Conservation (phyloP, 306 rosid species). For the Cicer judaicum region DNA sequence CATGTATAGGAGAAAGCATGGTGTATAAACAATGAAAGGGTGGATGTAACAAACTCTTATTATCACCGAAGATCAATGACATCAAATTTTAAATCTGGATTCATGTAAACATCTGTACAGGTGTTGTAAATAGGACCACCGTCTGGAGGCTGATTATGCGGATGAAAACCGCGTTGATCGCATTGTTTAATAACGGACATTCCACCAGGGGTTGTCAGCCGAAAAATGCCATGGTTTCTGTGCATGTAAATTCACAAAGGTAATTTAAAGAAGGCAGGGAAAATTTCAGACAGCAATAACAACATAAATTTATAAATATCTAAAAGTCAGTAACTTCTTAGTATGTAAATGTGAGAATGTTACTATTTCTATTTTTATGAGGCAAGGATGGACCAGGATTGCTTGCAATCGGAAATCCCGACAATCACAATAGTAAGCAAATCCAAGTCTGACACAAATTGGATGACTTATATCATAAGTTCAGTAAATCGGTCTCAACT, state of each 20-base stretch:
- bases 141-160: constrained; percentile 81
- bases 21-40: constrained; percentile 48
- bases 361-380: constrained; percentile 9
- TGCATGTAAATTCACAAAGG: constrained; percentile 32
- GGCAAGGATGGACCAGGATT: neutral
- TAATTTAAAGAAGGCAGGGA: neutral
- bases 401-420: too few species aligned
- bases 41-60: neutral
- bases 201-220: constrained; percentile 89
- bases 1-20: constrained; percentile 32
- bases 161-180: constrained; percentile 93
- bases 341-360: neutral
- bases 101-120: constrained; percentile 95
- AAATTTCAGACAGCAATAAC: neutral
- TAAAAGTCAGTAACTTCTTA: neutral
- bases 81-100: constrained; percentile 80
- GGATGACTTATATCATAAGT: too few species aligned
- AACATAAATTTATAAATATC: neutral
- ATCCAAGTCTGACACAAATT: too few species aligned
- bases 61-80: constrained; percentile 89
- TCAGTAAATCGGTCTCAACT: too few species aligned
- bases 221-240: constrained; percentile 96
- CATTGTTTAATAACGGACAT: constrained; percentile 91
- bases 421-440: too few species aligned
- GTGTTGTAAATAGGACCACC: constrained; percentile 86